These are phyloP conservation scores for Boletus speciosus DNA, from an alignment of 768 basidiomycete genomes.

Conservation along the genomic window DNA sequence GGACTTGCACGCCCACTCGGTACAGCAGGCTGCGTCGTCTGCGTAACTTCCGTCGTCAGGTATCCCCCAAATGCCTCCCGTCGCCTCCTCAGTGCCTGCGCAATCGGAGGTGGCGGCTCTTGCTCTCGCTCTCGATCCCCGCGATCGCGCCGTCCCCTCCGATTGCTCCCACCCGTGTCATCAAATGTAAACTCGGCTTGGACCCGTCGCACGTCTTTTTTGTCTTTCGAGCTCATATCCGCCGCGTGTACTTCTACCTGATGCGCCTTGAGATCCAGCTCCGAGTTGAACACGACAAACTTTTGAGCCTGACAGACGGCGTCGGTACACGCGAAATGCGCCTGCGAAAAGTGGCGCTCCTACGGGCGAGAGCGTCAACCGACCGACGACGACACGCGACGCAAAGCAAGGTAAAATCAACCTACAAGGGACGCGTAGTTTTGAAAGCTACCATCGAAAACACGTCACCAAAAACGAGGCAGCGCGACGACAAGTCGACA, in stretches of 20 bases:
- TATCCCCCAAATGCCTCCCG: conserved; percentile 61
- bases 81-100: conserved; percentile 38
- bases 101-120: conserved; percentile 11
- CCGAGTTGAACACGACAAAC: conserved; percentile 90
- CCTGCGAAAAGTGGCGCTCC: conserved; percentile 73
- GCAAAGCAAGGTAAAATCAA: conserved; percentile 6
- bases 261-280: conserved; percentile 88
- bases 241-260: conserved; percentile 80
- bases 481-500: conserved; percentile 14
- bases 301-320: conserved; percentile 75
- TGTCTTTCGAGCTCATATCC: conserved; percentile 68
- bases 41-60: conserved; percentile 42
- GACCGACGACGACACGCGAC: not conserved
- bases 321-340: conserved; percentile 77
- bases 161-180: conserved; percentile 45
- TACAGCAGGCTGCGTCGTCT: conserved; percentile 12
- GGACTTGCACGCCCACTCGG: conserved; percentile 33
- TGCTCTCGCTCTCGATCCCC: conserved; percentile 47
- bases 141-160: conserved; percentile 45
- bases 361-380: conserved; percentile 25
- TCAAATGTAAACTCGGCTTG: conserved; percentile 66
- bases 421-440: conserved; percentile 74
- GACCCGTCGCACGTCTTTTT: conserved; percentile 64
- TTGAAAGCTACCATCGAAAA: conserved; percentile 51
- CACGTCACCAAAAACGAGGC: not conserved